These are phyloP conservation scores for Trichoderma sp. DNA, from an alignment of 2,329 filamentous ascomycete genomes.

Conservation along the genomic window DNA sequence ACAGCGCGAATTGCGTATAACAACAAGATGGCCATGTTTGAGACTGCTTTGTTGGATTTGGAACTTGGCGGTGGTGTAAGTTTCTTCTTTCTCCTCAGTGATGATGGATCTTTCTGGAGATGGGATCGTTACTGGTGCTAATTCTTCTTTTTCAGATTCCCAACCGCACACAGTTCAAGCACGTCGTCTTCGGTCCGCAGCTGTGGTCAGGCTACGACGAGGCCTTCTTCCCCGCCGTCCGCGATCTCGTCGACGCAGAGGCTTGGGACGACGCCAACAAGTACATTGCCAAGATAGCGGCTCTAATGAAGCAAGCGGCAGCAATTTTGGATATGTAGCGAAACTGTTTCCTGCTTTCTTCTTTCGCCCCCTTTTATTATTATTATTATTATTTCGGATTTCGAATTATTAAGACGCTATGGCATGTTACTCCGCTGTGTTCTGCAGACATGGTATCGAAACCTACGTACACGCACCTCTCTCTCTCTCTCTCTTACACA, in stretches of 20 bases:
- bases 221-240: conserved; percentile 63
- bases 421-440: background rate
- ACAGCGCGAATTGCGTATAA: conserved; percentile 73
- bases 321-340: conserved; percentile 30
- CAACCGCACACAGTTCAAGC: conserved; percentile 89
- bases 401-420: background rate
- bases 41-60: conserved; percentile 77
- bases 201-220: conserved; percentile 56
- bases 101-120: background rate
- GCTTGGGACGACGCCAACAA: conserved; percentile 67
- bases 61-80: conserved; percentile 70
- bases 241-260: conserved; percentile 69
- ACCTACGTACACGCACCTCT: background rate
- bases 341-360: background rate
- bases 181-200: conserved; percentile 83
- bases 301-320: conserved; percentile 61
- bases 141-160: conserved; percentile 56
- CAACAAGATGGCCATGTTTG: conserved; percentile 73
- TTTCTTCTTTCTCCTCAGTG: conserved; percentile 27
- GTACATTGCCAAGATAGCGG: conserved; percentile 69
- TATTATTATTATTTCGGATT: conserved; percentile 2
- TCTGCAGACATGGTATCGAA: background rate
- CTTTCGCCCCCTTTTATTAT: conserved; percentile 23
- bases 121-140: background rate
- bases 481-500: background rate